Evolutionary conservation across 2,329 filamentous ascomycete species (phyloP).

Genomic region (Calonectria naviculata): DNA sequence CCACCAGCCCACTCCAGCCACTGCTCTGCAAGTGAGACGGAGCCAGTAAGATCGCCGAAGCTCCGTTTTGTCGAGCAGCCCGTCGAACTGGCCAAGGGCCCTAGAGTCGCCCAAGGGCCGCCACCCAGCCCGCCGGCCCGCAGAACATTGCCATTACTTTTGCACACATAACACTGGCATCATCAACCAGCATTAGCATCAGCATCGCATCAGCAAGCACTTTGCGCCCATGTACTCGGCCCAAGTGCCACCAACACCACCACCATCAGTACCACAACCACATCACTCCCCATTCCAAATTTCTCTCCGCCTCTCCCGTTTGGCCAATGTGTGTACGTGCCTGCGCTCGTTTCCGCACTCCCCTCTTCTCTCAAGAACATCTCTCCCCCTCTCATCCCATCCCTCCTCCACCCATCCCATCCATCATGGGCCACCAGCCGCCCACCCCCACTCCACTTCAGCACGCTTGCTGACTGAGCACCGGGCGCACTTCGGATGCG

Average conservation of each 20-base stretch:
- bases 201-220: constrained; percentile 18
- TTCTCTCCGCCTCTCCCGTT: constrained; percentile 1
- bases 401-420: constrained; percentile 5
- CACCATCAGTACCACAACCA: neutral
- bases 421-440: neutral
- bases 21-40: constrained; percentile 35
- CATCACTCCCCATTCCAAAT: neutral
- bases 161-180: neutral
- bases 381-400: neutral
- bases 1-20: constrained; percentile 25
- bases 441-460: constrained; percentile 17
- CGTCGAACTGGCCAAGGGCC: constrained; percentile 12
- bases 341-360: neutral
- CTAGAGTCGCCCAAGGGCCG: constrained; percentile 3
- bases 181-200: constrained; percentile 13
- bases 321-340: neutral
- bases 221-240: neutral
- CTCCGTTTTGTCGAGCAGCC: constrained; percentile 11
- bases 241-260: constrained; percentile 3
- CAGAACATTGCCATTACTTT: constrained; percentile 1
- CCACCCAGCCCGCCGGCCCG: constrained; percentile 16
- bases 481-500: constrained; percentile 20
- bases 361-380: constrained; percentile 4
- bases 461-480: constrained; percentile 3
- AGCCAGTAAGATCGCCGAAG: constrained; percentile 26